These are phyloP conservation scores for Eucalyptus polybractea DNA, from an alignment of 345 rosid species.

Conservation along the genomic window DNA sequence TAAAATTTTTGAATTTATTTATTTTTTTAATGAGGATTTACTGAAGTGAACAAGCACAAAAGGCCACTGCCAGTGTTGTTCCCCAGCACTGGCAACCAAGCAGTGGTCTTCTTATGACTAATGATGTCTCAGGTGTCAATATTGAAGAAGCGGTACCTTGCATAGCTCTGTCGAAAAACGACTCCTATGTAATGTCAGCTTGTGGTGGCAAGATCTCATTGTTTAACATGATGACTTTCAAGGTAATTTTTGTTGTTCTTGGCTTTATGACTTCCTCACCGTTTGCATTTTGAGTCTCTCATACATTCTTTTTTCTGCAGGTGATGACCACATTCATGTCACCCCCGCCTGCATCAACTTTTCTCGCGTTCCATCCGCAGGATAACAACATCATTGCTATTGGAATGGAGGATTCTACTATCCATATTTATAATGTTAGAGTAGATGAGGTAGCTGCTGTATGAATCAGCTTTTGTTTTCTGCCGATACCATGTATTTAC, in stretches of 20 bases:
- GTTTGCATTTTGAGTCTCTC: neutral
- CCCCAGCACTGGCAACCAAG: constrained; percentile 93
- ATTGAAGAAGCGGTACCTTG: constrained; percentile 80
- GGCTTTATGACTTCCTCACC: neutral
- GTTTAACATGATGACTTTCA: constrained; percentile 91
- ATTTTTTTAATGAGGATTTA: neutral
- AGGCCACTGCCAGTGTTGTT: constrained; percentile 56
- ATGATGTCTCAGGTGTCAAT: constrained; percentile 67
- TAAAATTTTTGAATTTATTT: neutral
- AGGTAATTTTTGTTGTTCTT: constrained; percentile 20
- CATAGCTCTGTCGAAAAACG: constrained; percentile 90
- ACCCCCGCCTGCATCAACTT: constrained; percentile 79
- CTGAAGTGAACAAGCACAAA: neutral
- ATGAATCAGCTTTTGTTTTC: neutral
- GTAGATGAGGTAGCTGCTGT: constrained; percentile 52
- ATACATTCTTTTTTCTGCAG: constrained; percentile 16
- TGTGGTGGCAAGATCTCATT: constrained; percentile 84
- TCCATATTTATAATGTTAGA: constrained; percentile 73
- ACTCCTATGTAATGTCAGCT: constrained; percentile 88
- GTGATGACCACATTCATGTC: constrained; percentile 88
- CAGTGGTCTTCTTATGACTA: constrained; percentile 85
- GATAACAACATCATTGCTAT: constrained; percentile 85
- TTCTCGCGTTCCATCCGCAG: constrained; percentile 78
- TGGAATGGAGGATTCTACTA: constrained; percentile 86
- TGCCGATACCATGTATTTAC: neutral